Evolutionary conservation across 2,329 filamentous ascomycete species (phyloP), one percentile per base, ranked within the genome.

Genomic region (Nemania serpens): DNA sequence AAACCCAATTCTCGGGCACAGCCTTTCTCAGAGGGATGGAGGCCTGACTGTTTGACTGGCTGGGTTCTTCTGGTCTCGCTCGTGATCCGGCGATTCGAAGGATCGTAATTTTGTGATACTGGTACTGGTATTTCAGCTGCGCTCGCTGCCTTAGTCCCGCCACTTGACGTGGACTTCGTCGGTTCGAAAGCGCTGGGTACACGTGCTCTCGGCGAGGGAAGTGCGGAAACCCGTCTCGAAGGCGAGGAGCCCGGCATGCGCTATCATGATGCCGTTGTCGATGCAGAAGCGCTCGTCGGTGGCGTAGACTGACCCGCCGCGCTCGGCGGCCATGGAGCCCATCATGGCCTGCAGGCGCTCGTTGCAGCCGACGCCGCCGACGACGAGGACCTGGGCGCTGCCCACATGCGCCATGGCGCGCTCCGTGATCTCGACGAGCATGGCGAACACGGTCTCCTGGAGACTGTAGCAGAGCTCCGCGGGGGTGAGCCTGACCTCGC

Each of bases 181-280:
- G 5, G 91, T 94, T 70, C 91, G 86, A 74, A 93, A 94, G 55
- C 91, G 81, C 75, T 94, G 91, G 13, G 91, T 94, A 75, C 90
- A 97, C 12, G 90, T 91, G 68, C 90, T 94, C 46, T 97, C 91
- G 65, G 89, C 87, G 48, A 98, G 74, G 7, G 84, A 78, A 1
- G 93, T 97, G 61, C 78, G 82, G 72, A 92, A 93, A 1, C 94
- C 94, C 15, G 88, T 93, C 75, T 88, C 82, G 74, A 90, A 95
- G 1, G 93, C 93, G 70, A 97, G 75, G 69, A 99, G 77, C 2
- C 95, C 95, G 1, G 95, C 95, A 75, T 99, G 94, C 1, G 95
- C 95, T 79, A 99, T 99, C 95, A 99, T 99, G 73, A 99, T 98
- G 50, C 95, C 95, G 71, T 99, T 99, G 77, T 99, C 95, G 69